Evolutionary conservation across 306 rosid species (phyloP), one percentile per base, ranked within the genome.

Genomic region (Alnus rubra): DNA sequence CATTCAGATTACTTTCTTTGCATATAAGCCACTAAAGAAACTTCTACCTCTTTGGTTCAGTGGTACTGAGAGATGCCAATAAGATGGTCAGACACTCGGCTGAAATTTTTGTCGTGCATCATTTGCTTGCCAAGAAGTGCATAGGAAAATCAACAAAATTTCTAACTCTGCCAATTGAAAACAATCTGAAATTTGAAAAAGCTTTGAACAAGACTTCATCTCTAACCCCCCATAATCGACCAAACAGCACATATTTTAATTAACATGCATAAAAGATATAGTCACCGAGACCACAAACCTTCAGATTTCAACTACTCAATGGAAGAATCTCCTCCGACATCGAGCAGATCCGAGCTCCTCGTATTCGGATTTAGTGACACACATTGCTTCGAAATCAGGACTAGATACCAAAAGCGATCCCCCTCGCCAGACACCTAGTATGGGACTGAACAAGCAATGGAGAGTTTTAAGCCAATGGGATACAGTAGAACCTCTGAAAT

Each of bases 261-360:
- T 59, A 52, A 75, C 78, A 49, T 75, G 79, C 76, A 67, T 52
- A 72, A 59, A 54, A 31, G 12, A 59, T 37, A 50, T 45, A 68
- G 69, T 54, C 63, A 49, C 18, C 56, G 65, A 53, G 63, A 53
- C 51, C 73, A 74, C 60, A 71, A 74, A 85, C 74, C 80, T 71
- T 69, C 55, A 64, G 67, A 35, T 60, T 15, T 15, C 30, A 50
- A 51, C 69, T 42, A 54, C 81, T 91, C 81, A 89, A 77, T 86
- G 91, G 75, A 90, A 88, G 84, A 92, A 92, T 86, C 98, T 86
- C 87, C 81, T 89, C 73, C 96, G 94, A 84, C 98, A 95, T 56
- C 98, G 90, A 75, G 96, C 98, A 70, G 98, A 95, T 78, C 98
- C 98, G 55, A 86, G 98, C 84, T 92, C 98, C 90, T 95, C 98